Evolutionary conservation across 1,284 basidiomycete genomes (phyloP).

Genomic region (Agroathelia rolfsii): DNA sequence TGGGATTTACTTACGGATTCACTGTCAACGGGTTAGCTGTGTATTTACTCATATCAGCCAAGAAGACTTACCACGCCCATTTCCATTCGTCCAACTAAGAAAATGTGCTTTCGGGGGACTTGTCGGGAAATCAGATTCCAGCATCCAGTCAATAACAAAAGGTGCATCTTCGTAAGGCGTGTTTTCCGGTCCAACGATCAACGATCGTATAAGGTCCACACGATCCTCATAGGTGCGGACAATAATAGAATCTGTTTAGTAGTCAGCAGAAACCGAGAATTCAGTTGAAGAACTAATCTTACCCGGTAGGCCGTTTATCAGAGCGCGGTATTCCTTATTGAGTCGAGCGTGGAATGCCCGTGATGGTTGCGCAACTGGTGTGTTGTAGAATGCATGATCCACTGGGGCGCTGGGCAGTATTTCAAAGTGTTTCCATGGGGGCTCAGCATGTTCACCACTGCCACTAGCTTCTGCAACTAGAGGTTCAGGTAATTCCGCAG

Average conservation of each 20-base stretch:
- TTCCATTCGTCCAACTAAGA: constrained; percentile 89
- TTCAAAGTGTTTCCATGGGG: constrained; percentile 69
- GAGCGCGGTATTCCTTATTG: constrained; percentile 74
- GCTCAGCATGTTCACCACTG: constrained; percentile 17
- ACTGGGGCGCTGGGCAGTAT: constrained; percentile 63
- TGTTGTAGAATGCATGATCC: constrained; percentile 75
- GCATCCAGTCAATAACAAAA: constrained; percentile 90
- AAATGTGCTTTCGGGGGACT: constrained; percentile 86
- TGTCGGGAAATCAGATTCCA: constrained; percentile 81
- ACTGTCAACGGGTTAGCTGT: constrained; percentile 27
- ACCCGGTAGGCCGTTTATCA: constrained; percentile 78
- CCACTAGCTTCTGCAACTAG: constrained; percentile 10
- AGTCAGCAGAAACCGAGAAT: constrained; percentile 1
- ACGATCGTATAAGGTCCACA: constrained; percentile 73
- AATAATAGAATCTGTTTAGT: constrained; percentile 49
- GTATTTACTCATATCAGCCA: constrained; percentile 1
- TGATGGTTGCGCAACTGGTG: constrained; percentile 50
- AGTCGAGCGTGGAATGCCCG: constrained; percentile 69
- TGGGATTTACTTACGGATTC: constrained; percentile 53
- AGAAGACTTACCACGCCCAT: constrained; percentile 63
- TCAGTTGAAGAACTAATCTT: constrained; percentile 7
- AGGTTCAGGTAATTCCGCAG: too few species aligned
- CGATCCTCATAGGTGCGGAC: constrained; percentile 75
- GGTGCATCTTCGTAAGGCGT: constrained; percentile 92
- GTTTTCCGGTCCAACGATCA: constrained; percentile 89